Conservation (phyloP, 345 rosid genomes). For the Populus alba region DNA sequence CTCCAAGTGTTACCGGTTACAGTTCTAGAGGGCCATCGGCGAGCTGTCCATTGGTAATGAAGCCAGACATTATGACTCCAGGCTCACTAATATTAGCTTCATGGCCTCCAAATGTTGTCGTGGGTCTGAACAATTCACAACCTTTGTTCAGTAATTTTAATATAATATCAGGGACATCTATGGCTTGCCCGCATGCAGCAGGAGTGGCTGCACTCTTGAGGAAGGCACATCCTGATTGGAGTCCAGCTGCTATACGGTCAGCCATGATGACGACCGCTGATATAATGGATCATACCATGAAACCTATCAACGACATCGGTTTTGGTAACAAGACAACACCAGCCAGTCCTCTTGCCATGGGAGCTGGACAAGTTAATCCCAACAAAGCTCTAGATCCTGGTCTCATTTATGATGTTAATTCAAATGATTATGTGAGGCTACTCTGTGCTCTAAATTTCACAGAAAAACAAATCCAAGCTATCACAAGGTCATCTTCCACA, state of each 20-base stretch:
- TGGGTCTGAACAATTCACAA: slow-evolving; percentile 2
- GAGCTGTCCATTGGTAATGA: slow-evolving; percentile 46
- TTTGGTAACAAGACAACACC: background rate
- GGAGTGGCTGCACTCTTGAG: slow-evolving; percentile 53
- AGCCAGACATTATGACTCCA: slow-evolving; percentile 58
- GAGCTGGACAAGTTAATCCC: slow-evolving; percentile 57
- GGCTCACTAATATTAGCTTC: slow-evolving; percentile 47
- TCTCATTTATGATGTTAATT: slow-evolving; percentile 42
- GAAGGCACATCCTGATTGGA: slow-evolving; percentile 53
- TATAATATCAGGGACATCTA: slow-evolving; percentile 54
- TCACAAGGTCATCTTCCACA: slow-evolving; percentile 39
- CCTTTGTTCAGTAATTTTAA: slow-evolving; percentile 32
- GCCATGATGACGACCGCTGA: slow-evolving; percentile 59
- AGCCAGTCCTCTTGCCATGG: slow-evolving; percentile 48
- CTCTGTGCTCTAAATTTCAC: slow-evolving; percentile 51
- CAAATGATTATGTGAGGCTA: slow-evolving; percentile 41
- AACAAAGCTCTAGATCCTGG: slow-evolving; percentile 59
- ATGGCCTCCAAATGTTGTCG: slow-evolving; percentile 41
- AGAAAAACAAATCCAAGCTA: slow-evolving; percentile 36
- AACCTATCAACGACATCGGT: slow-evolving; percentile 26
- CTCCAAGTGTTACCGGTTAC: slow-evolving; percentile 46
- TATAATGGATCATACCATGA: slow-evolving; percentile 24
- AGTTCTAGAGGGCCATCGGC: slow-evolving; percentile 62
- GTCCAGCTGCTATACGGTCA: slow-evolving; percentile 57
- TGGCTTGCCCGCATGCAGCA: slow-evolving; percentile 55